Conservation (phyloP, 257 asterid genomes). For the Verbascum thapsus region DNA sequence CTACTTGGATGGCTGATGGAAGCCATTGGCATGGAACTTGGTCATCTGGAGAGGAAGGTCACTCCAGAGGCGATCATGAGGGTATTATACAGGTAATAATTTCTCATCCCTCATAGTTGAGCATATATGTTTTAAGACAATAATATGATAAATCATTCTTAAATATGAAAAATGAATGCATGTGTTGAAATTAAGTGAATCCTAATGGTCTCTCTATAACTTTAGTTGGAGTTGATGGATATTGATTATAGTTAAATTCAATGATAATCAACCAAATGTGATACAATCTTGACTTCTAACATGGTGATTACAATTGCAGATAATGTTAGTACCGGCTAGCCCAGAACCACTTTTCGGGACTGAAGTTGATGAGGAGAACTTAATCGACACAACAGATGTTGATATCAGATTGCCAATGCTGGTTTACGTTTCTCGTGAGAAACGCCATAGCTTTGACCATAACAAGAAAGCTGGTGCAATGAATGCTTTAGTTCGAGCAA, state of each 20-base stretch:
- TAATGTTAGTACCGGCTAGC: constrained; percentile 85
- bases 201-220: too few relatives aligned
- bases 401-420: constrained; percentile 88
- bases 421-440: constrained; percentile 93
- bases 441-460: constrained; percentile 76
- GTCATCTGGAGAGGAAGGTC: constrained; percentile 71
- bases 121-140: too few relatives aligned
- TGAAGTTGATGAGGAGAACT: constrained; percentile 59
- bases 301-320: constrained; percentile 43
- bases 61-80: constrained; percentile 81
- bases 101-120: not conserved
- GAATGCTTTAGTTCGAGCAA: constrained; percentile 90
- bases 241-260: too few relatives aligned
- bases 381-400: constrained; percentile 62
- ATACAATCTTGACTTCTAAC: not conserved
- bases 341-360: constrained; percentile 69
- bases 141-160: too few relatives aligned
- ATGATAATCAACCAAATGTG: not conserved
- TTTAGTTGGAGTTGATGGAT: too few relatives aligned
- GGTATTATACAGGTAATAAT: constrained; percentile 81
- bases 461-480: constrained; percentile 98
- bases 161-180: too few relatives aligned
- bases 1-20: constrained; percentile 96
- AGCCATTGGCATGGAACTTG: constrained; percentile 93
- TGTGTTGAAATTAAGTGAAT: too few relatives aligned